Evolutionary conservation across 345 rosid genomes (phyloP).

Genomic region (Eucalyptus albens): DNA sequence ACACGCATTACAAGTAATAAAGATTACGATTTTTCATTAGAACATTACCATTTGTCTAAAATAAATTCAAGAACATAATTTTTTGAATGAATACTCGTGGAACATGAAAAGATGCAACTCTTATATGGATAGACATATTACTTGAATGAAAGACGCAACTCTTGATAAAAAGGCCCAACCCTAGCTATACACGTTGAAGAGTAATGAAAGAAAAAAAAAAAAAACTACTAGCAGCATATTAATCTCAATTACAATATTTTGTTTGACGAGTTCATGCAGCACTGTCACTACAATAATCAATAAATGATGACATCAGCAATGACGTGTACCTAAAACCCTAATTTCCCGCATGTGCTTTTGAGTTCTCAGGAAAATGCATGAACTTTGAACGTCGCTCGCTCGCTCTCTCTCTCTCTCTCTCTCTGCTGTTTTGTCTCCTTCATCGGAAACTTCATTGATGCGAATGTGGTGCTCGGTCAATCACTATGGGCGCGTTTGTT

Average conservation of each 20-base stretch:
- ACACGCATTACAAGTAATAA: neutral
- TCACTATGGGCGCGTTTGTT: too few relatives aligned
- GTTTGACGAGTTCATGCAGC: neutral
- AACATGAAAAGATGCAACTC: neutral
- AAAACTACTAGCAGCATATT: neutral
- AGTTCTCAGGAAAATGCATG: neutral
- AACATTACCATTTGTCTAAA: neutral
- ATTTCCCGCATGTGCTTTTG: neutral
- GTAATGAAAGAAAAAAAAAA: neutral
- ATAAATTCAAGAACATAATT: neutral
- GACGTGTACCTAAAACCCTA: neutral
- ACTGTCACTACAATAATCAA: neutral
- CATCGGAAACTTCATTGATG: neutral
- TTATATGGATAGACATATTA: neutral
- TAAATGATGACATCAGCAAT: neutral
- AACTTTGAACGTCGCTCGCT: neutral
- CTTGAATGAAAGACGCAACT: too few relatives aligned
- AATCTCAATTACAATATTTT: neutral
- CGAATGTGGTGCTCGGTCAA: neutral
- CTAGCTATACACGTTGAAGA: neutral
- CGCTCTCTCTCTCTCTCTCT: neutral
- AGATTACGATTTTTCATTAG: neutral
- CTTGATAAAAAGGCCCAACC: neutral
- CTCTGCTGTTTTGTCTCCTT: neutral
- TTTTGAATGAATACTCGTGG: neutral